Conservation (phyloP, 2,329 filamentous ascomycete species). For the Aspergillus sp. region DNA sequence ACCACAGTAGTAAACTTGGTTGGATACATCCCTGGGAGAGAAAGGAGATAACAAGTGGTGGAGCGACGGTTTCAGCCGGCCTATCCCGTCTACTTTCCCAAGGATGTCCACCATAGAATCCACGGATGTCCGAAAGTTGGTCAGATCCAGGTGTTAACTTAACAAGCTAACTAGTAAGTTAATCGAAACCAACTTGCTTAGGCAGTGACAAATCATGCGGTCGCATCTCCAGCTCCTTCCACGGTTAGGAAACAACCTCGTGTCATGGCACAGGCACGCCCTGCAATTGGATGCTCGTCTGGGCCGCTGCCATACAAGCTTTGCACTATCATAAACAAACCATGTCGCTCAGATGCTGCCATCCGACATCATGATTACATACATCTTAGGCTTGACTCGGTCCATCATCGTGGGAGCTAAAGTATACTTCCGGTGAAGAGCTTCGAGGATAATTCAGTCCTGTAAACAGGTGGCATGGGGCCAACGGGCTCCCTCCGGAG, state of each 20-base stretch:
- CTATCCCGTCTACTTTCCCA: conserved; percentile 18
- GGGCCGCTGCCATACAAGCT: conserved; percentile 2
- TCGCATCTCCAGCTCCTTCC: background rate
- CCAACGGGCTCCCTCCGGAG: background rate
- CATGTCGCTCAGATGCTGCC: background rate
- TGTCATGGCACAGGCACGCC: conserved; percentile 7
- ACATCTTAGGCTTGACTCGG: background rate
- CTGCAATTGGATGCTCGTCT: conserved; percentile 1
- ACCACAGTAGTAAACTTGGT: too few relatives aligned
- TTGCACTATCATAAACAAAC: conserved; percentile 1
- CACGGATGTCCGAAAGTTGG: conserved; percentile 12
- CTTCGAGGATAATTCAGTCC: too few relatives aligned
- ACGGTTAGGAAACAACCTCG: conserved; percentile 8
- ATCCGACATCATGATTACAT: conserved; percentile 5
- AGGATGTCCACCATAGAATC: conserved; percentile 14
- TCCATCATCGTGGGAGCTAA: too few relatives aligned
- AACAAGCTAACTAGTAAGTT: too few relatives aligned
- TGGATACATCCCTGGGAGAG: background rate
- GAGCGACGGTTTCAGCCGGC: conserved; percentile 19
- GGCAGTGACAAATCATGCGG: conserved; percentile 10
- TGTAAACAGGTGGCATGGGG: background rate
- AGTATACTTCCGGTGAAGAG: too few relatives aligned
- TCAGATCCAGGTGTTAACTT: background rate
- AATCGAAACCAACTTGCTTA: background rate
- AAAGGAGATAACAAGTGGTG: conserved; percentile 13